Evolutionary conservation across 2,329 filamentous ascomycete genomes (phyloP).

Genomic region (Aureobasidium vineae): DNA sequence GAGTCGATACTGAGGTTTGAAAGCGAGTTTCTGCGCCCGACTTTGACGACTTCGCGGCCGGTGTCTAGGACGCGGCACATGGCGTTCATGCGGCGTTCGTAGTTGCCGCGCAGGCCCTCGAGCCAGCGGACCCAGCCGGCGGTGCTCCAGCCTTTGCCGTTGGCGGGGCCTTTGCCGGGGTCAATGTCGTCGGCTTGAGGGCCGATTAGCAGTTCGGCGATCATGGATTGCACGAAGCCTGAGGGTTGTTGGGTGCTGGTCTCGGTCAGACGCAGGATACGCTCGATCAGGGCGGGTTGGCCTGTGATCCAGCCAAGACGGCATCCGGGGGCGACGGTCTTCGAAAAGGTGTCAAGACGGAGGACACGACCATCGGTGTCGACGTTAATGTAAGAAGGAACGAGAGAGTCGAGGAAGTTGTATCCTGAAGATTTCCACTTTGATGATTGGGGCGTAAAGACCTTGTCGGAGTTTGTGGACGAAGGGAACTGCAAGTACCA

Average conservation of each 20-base stretch:
- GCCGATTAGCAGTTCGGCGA: slow-evolving; percentile 74
- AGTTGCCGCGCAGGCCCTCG: slow-evolving; percentile 75
- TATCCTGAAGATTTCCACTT: slow-evolving; percentile 62
- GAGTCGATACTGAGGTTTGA: slow-evolving; percentile 36
- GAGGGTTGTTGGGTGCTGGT: slow-evolving; percentile 77
- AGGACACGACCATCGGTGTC: slow-evolving; percentile 86
- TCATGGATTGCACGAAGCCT: slow-evolving; percentile 82
- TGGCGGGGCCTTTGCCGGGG: slow-evolving; percentile 46
- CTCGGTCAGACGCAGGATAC: slow-evolving; percentile 71
- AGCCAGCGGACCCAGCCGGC: slow-evolving; percentile 92
- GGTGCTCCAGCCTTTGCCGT: slow-evolving; percentile 67
- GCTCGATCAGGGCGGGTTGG: slow-evolving; percentile 73
- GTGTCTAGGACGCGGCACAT: slow-evolving; percentile 75
- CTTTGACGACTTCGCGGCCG: slow-evolving; percentile 63
- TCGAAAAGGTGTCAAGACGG: slow-evolving; percentile 89
- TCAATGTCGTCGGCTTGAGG: slow-evolving; percentile 49
- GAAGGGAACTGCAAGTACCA: slow-evolving; percentile 91
- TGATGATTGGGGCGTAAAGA: slow-evolving; percentile 12
- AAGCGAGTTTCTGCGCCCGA: slow-evolving; percentile 49
- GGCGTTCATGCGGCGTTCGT: slow-evolving; percentile 77
- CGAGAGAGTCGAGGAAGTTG: slow-evolving; percentile 76
- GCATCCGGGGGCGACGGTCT: slow-evolving; percentile 86
- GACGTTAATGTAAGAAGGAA: slow-evolving; percentile 76
- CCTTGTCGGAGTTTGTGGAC: slow-evolving; percentile 48
- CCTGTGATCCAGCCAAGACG: slow-evolving; percentile 88